Evolutionary conservation across 75 land plant species (phyloP).

Genomic region (Picea sitchensis): DNA sequence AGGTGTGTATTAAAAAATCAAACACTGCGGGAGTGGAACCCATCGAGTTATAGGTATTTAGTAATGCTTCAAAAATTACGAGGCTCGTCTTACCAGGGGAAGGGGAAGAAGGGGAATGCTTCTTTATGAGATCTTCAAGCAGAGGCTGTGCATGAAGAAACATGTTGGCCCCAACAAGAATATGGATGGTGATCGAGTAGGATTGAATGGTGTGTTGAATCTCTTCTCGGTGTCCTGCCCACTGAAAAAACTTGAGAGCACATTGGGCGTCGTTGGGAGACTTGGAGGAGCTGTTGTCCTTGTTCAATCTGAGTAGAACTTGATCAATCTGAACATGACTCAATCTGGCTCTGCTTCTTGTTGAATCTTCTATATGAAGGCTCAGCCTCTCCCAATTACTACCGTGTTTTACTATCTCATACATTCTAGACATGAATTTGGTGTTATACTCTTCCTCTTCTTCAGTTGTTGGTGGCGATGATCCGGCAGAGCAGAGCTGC

Average conservation of each 20-base stretch:
- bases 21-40: slow-evolving; percentile 33
- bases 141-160: neutral
- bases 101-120: neutral
- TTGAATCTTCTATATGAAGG: neutral
- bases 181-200: slow-evolving; percentile 10
- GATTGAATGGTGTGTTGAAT: slow-evolving; percentile 6
- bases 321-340: neutral
- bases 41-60: slow-evolving; percentile 17
- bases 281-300: neutral
- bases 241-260: slow-evolving; percentile 11
- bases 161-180: neutral
- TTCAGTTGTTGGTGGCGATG: neutral
- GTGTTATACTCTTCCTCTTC: neutral
- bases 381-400: slow-evolving; percentile 3
- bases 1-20: slow-evolving; percentile 48
- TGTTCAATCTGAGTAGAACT: neutral
- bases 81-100: too few species aligned
- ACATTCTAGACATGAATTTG: neutral
- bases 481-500: too few species aligned
- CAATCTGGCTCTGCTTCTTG: neutral
- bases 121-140: neutral
- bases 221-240: neutral
- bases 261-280: neutral
- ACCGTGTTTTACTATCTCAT: slow-evolving; percentile 2
- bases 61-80: slow-evolving; percentile 17